Evolutionary conservation across 2,329 filamentous ascomycete genomes (phyloP), one percentile per base, ranked within the genome.

Genomic region (Leptographium lundbergii): DNA sequence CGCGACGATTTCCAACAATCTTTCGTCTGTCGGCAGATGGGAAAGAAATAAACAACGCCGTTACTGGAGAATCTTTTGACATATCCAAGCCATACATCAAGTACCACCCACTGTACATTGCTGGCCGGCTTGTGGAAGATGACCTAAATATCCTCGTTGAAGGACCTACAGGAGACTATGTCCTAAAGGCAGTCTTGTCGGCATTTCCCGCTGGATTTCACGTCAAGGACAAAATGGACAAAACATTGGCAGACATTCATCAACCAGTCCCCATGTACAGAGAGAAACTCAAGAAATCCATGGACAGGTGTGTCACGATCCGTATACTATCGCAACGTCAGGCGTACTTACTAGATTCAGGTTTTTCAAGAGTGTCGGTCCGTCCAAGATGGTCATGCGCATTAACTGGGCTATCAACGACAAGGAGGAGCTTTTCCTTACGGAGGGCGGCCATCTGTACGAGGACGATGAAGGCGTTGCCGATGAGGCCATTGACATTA

Each of bases 321-420:
- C 7, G 14, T 32, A 25, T 4, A 29, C 5, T 29, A 9, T 32
- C 24, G 10, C 10, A 25, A 19, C 14, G 9, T 6, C n/a, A 5
- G 4, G 10, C 14, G 3, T 19, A 10, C 50, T 52, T 11, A 52
- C 10, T 29, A 52, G 22, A 7, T 14, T 4, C 39, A 52, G 50
- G n/a, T 54, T 54, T 25, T 54, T 54, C 17, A 19, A 34, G 7
- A 54, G 34, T 24, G 51, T 54, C 7, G 51, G 51, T 7, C 51
- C 51, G 14, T 54, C 51, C 4, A 22, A 17, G 14, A 3, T 54
- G 14, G 51, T 54, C 27, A 54, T 54, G 51, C 51, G 51, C 27
- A n/a, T 54, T 17, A 54, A 54, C 51, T 54, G 51, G 51, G 51
- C 51, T n/a, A 54, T 54, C 51, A 54, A 54, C 29, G 51, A 54